phyloP scores from a whole-genome alignment of 2,329 filamentous ascomycete species.

The Mollisiaceae sp. region DNA sequence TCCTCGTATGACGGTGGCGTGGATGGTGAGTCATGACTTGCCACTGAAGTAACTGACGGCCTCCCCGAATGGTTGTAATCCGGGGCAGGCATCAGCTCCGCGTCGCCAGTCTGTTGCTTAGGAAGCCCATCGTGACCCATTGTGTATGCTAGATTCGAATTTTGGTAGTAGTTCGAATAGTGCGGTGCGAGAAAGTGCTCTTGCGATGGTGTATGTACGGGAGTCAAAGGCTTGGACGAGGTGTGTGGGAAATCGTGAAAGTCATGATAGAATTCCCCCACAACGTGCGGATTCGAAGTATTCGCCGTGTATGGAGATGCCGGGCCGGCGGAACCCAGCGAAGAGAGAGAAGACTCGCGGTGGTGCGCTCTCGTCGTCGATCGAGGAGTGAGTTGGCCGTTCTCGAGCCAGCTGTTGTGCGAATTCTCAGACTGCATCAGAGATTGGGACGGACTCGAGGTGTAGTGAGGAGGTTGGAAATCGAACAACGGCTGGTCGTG shows the following conservation, averaged over 20 bases:
- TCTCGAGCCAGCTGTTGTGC: slow-evolving; percentile 38
- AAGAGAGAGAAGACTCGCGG: slow-evolving; percentile 65
- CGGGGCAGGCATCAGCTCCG: slow-evolving; percentile 40
- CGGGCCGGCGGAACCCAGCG: slow-evolving; percentile 63
- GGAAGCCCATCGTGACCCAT: slow-evolving; percentile 38
- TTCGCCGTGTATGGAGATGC: slow-evolving; percentile 62
- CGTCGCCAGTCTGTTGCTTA: slow-evolving; percentile 33
- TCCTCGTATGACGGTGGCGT: slow-evolving; percentile 58
- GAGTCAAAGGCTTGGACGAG: slow-evolving; percentile 42
- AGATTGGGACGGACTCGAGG: slow-evolving; percentile 30
- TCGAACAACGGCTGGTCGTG: slow-evolving; percentile 37
- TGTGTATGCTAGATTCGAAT: slow-evolving; percentile 31
- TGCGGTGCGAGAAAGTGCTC: slow-evolving; percentile 41
- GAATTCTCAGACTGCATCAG: slow-evolving; percentile 41
- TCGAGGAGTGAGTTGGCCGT: slow-evolving; percentile 43
- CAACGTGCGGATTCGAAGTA: slow-evolving; percentile 62
- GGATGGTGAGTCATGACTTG: slow-evolving; percentile 65
- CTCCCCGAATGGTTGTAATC: slow-evolving; percentile 37
- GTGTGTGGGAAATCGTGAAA: slow-evolving; percentile 43
- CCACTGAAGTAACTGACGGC: slow-evolving; percentile 61
- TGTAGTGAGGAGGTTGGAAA: slow-evolving; percentile 30
- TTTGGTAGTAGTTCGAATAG: slow-evolving; percentile 49
- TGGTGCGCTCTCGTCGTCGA: slow-evolving; percentile 51
- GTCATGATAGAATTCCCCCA: slow-evolving; percentile 52
- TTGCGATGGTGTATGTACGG: slow-evolving; percentile 41